phyloP scores from a whole-genome alignment of 371 early-diverging fungal genomes.

The Blyttiomyces sp. region DNA sequence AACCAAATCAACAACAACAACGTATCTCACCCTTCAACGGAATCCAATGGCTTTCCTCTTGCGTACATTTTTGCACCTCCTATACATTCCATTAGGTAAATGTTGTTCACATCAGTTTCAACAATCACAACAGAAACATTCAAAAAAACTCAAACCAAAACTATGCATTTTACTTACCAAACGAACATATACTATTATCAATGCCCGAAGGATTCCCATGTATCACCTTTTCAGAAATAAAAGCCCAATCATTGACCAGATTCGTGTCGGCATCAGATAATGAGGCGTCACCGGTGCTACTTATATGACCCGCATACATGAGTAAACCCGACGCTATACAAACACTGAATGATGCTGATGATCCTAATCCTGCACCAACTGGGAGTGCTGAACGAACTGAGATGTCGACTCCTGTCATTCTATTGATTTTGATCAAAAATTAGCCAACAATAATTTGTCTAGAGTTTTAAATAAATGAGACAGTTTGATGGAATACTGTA shows the following conservation, averaged over 20 bases:
- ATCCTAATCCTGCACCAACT: conserved; percentile 94
- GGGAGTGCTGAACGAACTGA: conserved; percentile 76
- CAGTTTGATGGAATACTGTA: no score
- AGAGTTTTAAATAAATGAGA: no score
- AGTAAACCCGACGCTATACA: conserved; percentile 75
- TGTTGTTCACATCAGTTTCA: not conserved
- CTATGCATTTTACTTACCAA: conserved; percentile 49
- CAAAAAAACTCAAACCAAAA: not conserved
- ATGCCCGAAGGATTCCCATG: conserved; percentile 96
- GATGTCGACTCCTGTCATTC: conserved; percentile 46
- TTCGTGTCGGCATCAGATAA: not conserved
- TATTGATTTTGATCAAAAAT: no score
- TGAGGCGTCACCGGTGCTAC: not conserved
- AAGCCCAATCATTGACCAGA: conserved; percentile 80
- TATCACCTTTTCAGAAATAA: conserved; percentile 85
- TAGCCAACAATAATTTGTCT: no score
- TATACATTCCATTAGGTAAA: no score
- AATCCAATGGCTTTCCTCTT: conserved; percentile 16
- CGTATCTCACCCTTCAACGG: conserved; percentile 24
- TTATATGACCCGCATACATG: conserved; percentile 3
- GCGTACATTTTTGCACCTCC: conserved; percentile 28
- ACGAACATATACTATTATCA: conserved; percentile 86
- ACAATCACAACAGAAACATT: not conserved
- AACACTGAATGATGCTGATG: conserved; percentile 89
- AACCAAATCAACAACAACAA: no score